Percentiles rank a stretch among this genome's conserved stretches.
phyloP scores from a whole-genome alignment of 371 early-diverging fungal genomes.

The Fennellomyces sp. region DNA sequence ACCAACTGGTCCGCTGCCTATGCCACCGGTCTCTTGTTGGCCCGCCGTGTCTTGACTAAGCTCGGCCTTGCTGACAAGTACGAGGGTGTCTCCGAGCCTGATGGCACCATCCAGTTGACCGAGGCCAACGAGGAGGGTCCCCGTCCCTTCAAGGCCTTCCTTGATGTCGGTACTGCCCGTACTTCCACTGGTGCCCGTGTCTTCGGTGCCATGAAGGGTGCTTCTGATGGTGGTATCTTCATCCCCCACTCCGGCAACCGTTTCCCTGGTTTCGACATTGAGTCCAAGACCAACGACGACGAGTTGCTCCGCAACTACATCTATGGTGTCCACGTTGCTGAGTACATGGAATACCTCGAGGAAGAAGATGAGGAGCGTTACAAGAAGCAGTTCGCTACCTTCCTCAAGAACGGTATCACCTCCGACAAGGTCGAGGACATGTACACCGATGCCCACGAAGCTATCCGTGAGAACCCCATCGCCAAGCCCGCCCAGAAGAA shows the following conservation, averaged over 20 bases:
- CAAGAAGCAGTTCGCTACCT: conserved; percentile 97
- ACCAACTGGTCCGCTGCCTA: conserved; percentile 99
- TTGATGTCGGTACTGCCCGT: conserved; percentile 99
- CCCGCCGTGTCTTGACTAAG: conserved; percentile 96
- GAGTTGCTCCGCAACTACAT: conserved; percentile 98
- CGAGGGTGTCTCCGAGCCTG: conserved; percentile 93
- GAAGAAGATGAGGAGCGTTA: conserved; percentile 99
- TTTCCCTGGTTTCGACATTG: conserved; percentile 97
- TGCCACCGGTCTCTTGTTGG: conserved; percentile 98
- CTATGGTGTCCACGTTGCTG: conserved; percentile 98
- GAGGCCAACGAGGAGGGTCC: conserved; percentile 96
- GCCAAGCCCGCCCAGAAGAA: conserved; percentile 71
- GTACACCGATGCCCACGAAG: conserved; percentile 94
- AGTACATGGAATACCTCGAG: conserved; percentile 98
- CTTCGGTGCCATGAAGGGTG: conserved; percentile 99
- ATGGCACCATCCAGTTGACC: conserved; percentile 91
- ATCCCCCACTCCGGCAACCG: conserved; percentile 98
- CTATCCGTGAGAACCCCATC: conserved; percentile 92
- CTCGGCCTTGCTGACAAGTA: conserved; percentile 95
- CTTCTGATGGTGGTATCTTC: conserved; percentile 99
- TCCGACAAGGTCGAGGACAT: conserved; percentile 96
- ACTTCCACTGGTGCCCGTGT: conserved; percentile 99
- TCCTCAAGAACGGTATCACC: conserved; percentile 90
- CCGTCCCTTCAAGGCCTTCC: conserved; percentile 98
- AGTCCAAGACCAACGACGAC: conserved; percentile 92